phyloP scores from a whole-genome alignment of 805 yeast species.

The Monosporozyma servazzii region DNA sequence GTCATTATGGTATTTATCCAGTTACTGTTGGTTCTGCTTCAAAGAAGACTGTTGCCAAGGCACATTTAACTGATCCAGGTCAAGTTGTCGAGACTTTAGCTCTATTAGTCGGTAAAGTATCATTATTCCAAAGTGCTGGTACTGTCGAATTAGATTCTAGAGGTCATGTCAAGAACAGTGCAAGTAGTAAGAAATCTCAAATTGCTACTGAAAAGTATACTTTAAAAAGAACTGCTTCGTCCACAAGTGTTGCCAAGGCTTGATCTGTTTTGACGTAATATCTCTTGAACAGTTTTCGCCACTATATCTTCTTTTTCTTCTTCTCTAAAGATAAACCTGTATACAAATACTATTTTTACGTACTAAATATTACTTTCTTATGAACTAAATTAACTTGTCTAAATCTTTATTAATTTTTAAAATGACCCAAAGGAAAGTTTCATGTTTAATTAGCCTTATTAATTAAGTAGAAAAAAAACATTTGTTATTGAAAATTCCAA shows the following conservation, averaged over 20 bases:
- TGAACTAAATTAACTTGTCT: no score
- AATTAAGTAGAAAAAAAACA: not conserved
- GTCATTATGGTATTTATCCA: constrained; percentile 61
- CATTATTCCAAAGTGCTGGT: constrained; percentile 70
- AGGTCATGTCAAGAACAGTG: constrained; percentile 50
- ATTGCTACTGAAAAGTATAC: constrained; percentile 25
- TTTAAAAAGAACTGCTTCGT: constrained; percentile 21
- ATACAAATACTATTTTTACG: not conserved
- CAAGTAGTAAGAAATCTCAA: constrained; percentile 33
- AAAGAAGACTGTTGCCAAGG: constrained; percentile 73
- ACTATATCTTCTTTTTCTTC: not conserved
- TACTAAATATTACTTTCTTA: not conserved
- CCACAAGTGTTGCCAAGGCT: constrained; percentile 4
- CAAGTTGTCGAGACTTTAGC: constrained; percentile 83
- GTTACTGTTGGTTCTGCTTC: constrained; percentile 91
- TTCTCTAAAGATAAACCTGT: not conserved
- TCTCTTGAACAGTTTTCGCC: not conserved
- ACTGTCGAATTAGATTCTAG: constrained; percentile 67
- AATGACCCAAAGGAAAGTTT: no score
- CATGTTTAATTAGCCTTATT: not conserved
- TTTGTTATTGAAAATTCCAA: no score
- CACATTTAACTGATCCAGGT: constrained; percentile 74
- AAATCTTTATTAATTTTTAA: no score
- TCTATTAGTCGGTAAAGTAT: constrained; percentile 66
- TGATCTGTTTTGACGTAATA: not conserved